Evolutionary conservation across 73 alveolate genomes (phyloP), one percentile per base, ranked within the genome.

Genomic region (Tetrahymena borealis): DNA sequence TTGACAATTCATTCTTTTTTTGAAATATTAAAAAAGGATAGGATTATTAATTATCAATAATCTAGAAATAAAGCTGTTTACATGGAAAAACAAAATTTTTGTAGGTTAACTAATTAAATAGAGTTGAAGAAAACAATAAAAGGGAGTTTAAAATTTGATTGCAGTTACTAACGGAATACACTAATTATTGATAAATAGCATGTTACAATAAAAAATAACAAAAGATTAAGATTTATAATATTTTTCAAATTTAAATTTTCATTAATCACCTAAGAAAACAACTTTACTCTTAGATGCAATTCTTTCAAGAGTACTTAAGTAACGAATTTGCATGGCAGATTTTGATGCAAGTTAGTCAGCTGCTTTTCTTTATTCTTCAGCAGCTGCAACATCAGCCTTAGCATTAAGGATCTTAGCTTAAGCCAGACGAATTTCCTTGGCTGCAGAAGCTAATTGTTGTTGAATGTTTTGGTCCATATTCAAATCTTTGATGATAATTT

Each of bases 321-420:
- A 79, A 79, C 95, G 90, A 35, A 93, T 93, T 35, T 93, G 91
- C 93, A 93, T 93, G 0, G 95, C 95, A 13, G 95, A 93, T 40
- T 79, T 20, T 16, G 91, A 40, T 12, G 93, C 78, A 40, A 93
- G 91, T 18, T 79, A 40, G 33, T 93, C 95, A 0, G 95, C 90
- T 7, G 93, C 91, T 41, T 93, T 92, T 93, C 95, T 85, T 90
- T 93, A 40, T 28, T 79, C 90, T 33, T 93, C 91, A 15, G 95
- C 95, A 16, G 93, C 95, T 0, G 90, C 95, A 31, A 93, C 95
- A 85, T 93, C 91, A 16, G 93, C 95, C 18, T 93, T 41, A 39
- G 95, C 95, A 39, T 85, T 60, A 9, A 78, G 40, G 11, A 93
- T 93, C 31, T 93, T 93, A 93, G 95, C 95, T 20, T 93, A 90